These are phyloP conservation scores for Phytophthora ramorum DNA, from an alignment of 352 stramenopile genomes.

Conservation along the genomic window DNA sequence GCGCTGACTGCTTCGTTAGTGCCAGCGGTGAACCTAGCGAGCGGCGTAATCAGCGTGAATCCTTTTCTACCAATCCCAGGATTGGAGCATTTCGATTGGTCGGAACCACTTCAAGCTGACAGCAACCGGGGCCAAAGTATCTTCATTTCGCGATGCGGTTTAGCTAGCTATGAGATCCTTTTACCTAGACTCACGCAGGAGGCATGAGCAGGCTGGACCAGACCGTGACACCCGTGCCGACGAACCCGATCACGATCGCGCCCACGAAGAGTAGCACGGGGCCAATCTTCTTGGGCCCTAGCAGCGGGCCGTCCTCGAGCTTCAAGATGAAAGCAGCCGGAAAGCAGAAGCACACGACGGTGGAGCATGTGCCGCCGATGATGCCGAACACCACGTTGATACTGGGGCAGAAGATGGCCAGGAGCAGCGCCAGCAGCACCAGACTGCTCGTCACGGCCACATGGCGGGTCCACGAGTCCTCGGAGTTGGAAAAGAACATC, in stretches of 20 bases:
- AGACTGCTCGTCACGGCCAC: slow-evolving; percentile 67
- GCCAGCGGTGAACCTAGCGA: not conserved
- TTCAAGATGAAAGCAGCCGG: slow-evolving; percentile 88
- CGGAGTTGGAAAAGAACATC: slow-evolving; percentile 87
- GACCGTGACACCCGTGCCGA: slow-evolving; percentile 77
- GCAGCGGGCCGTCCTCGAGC: slow-evolving; percentile 74
- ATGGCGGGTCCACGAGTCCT: slow-evolving; percentile 74
- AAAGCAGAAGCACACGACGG: slow-evolving; percentile 87
- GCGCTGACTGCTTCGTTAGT: not conserved
- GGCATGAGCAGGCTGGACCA: slow-evolving; percentile 66
- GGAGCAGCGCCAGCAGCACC: slow-evolving; percentile 69
- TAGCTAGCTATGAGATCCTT: not conserved
- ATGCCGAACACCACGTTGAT: slow-evolving; percentile 90
- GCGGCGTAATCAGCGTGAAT: not conserved
- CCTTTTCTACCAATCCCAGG: not conserved
- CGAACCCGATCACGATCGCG: slow-evolving; percentile 70
- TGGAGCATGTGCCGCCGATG: slow-evolving; percentile 85
- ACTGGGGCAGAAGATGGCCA: slow-evolving; percentile 86
- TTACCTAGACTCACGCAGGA: slow-evolving; percentile 11
- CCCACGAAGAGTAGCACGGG: slow-evolving; percentile 76
- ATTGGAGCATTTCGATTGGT: not conserved
- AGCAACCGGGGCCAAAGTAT: not conserved
- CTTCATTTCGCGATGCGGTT: not conserved
- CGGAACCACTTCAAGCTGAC: not conserved
- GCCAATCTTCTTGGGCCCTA: slow-evolving; percentile 77